A percentile compares a stretch with the other conserved stretches of the same genome.
phyloP scores from a whole-genome alignment of 768 basidiomycete genomes.

The Rhodotorula babjevae region DNA sequence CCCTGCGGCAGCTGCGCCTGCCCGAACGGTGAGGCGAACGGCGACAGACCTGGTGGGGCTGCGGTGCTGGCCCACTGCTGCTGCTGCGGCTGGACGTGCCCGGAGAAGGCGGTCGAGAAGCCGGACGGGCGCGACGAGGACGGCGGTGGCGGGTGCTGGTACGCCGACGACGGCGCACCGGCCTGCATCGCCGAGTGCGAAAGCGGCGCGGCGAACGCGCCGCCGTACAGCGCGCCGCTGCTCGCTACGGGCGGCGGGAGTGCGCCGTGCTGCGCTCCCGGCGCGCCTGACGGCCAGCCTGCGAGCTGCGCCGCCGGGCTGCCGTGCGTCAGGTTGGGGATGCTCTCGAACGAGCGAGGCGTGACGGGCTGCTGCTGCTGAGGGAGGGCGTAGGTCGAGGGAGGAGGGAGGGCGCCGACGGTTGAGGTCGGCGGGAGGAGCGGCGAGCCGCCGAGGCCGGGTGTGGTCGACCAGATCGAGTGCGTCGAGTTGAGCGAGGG shows the following conservation, averaged over 20 bases:
- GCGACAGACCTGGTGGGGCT: not conserved
- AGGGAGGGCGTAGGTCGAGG: not conserved
- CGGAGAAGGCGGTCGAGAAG: slow-evolving; percentile 20
- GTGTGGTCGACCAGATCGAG: slow-evolving; percentile 4
- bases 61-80: too few species aligned
- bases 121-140: not conserved
- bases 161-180: too few species aligned
- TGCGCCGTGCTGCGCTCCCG: too few species aligned
- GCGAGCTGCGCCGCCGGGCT: slow-evolving; percentile 9
- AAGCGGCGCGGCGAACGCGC: not conserved
- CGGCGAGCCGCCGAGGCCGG: not conserved
- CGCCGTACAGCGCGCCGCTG: not conserved
- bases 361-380: slow-evolving; percentile 9
- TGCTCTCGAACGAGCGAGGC: slow-evolving; percentile 22
- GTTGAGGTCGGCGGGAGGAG: not conserved
- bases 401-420: not conserved
- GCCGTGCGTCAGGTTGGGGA: slow-evolving; percentile 26
- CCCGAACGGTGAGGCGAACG: not conserved
- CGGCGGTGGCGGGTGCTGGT: not conserved
- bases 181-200: not conserved
- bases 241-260: not conserved
- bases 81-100: not conserved
- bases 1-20: not conserved
- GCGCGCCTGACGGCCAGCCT: not conserved
- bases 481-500: not conserved